Base-by-base conservation (phyloP, 2,329 filamentous ascomycete genomes). In the Didymella arachidicola region DNA sequence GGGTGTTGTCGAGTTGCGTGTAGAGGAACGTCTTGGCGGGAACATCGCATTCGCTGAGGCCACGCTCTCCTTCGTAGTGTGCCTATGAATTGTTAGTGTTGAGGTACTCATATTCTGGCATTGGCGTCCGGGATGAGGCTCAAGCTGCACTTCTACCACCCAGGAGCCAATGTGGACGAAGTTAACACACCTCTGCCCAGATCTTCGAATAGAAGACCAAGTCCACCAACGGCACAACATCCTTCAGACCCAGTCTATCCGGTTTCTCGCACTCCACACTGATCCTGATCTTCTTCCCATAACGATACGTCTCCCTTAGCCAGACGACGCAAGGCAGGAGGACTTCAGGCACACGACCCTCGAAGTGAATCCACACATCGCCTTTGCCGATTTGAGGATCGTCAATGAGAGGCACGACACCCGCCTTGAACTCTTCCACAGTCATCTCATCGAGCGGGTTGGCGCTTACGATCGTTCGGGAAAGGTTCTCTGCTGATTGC, bases 201-300 rank as follows among this genome's bases (percentile, higher is more conserved):
- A 81, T 82, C 67, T 83, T 85, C 12, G 89, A 90, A 76, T 89
- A 92, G 72, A 92, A 91, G n/a, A 92, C 85, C 18, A 90, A 83
- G 69, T 92, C 87, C 25, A 88, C 89, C 65, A 83, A 80, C 36
- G 79, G 79, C 26, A 87, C 87, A 46, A 91, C 80, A 27, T 84
- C 79, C 48, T 80, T 77, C 54, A 92, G 79, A 2, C 87, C 87
- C 27, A 77, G 73, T 11, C 89, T 83, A 12, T 81, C 82, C 2
- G 89, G 89, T 72, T 90, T 92, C 77, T 92, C 89, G 41, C 89
- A 79, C 74, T 92, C 90, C 53, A 92, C 86, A 72, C 89, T 92
- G 70, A 92, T 79, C 45, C 68, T 81, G 45, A 81, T 78, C 4
- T 66, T 26, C 81, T 82, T 53, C 7, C 32, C 6, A 80, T 78